Percentiles rank a stretch among this genome's conserved stretches.
Evolutionary conservation across 495 filamentous ascomycete genomes (phyloP).

Genomic region (Trichoderma reesei): DNA sequence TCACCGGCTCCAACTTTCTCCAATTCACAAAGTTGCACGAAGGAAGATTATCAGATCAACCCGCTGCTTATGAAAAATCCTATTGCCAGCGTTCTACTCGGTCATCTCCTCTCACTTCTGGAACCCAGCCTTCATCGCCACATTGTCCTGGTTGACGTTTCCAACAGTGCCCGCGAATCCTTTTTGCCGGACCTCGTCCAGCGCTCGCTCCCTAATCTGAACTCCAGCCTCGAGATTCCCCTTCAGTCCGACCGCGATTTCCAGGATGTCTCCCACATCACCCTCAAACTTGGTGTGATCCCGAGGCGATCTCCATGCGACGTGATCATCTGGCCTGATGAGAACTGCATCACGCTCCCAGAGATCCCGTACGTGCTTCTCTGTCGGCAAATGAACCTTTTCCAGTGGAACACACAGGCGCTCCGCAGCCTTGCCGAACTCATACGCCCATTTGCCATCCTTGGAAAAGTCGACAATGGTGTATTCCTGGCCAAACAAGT

Average conservation of each 20-base stretch:
- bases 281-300: not conserved
- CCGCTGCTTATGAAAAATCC: too few relatives aligned
- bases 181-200: not conserved
- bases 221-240: not conserved
- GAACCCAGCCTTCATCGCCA: constrained; percentile 1
- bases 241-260: not conserved
- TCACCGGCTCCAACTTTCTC: too few relatives aligned
- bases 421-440: not conserved
- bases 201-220: not conserved
- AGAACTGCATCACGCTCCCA: not conserved
- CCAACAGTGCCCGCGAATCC: not conserved
- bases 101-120: not conserved
- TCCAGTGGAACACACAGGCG: not conserved
- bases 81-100: too few relatives aligned
- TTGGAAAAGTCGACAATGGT: not conserved
- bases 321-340: not conserved
- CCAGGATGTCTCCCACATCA: not conserved
- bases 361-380: not conserved
- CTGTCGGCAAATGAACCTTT: not conserved
- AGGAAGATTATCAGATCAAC: too few relatives aligned
- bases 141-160: not conserved
- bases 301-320: not conserved
- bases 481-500: not conserved
- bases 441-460: not conserved
- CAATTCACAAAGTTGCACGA: too few relatives aligned